Conservation (phyloP, 2,329 filamentous ascomycete species). For the Penicillium sclerotiorum region DNA sequence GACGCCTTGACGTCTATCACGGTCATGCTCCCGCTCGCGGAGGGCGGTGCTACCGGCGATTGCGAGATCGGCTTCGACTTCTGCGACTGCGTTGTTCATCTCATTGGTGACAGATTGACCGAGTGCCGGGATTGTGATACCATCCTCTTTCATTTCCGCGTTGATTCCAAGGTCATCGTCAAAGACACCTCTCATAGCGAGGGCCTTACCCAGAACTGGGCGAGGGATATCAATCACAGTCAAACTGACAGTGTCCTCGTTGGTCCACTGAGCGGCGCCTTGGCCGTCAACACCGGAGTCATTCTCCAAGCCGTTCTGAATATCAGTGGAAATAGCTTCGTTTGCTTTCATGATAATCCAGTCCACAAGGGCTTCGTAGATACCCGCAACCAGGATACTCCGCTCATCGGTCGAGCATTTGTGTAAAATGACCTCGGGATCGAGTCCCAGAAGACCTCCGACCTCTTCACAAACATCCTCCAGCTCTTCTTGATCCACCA, state of each 20-base stretch:
- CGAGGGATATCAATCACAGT: conserved; percentile 85
- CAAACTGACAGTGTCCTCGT: conserved; percentile 82
- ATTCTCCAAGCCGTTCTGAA: conserved; percentile 65
- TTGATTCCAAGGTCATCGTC: conserved; percentile 94
- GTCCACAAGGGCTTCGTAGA: conserved; percentile 93
- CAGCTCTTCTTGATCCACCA: conserved; percentile 79
- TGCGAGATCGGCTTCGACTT: conserved; percentile 77
- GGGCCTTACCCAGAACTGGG: conserved; percentile 77
- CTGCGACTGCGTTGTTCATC: conserved; percentile 78
- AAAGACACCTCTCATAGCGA: conserved; percentile 88
- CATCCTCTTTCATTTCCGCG: conserved; percentile 94
- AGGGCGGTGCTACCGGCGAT: conserved; percentile 68
- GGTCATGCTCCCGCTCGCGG: conserved; percentile 73
- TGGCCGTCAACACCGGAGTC: conserved; percentile 67
- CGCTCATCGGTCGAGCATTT: conserved; percentile 85
- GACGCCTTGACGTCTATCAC: conserved; percentile 79
- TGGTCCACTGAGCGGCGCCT: conserved; percentile 66
- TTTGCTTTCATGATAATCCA: conserved; percentile 93
- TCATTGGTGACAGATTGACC: conserved; percentile 84
- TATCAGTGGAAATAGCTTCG: conserved; percentile 74
- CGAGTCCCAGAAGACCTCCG: conserved; percentile 79
- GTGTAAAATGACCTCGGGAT: conserved; percentile 76
- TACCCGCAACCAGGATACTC: conserved; percentile 75
- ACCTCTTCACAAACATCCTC: conserved; percentile 91
- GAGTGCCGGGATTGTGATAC: conserved; percentile 71